Evolutionary conservation across 225 moss, liverwort and hornwort species (phyloP).

Genomic region (Neckera pumila): DNA sequence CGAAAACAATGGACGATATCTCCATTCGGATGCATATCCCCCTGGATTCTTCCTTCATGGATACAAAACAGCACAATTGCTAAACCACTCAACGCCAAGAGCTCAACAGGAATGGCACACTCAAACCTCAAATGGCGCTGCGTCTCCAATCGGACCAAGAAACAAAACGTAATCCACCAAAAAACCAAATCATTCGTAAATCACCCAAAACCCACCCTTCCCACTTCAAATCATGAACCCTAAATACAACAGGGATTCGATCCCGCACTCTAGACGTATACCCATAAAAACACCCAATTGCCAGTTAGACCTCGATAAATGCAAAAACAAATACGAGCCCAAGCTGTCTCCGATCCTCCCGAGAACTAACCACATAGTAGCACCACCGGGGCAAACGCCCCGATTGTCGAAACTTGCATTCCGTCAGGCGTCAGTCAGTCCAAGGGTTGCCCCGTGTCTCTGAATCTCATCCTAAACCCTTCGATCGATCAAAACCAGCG

Average conservation of each 20-base stretch:
- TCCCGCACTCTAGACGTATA: background rate
- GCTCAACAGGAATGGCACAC: background rate
- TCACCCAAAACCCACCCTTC: background rate
- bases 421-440: background rate
- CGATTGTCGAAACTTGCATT: constrained; percentile 81
- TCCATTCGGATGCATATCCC: background rate
- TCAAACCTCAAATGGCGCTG: background rate
- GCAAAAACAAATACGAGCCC: background rate
- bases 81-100: background rate
- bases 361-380: constrained; percentile 59
- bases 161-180: background rate
- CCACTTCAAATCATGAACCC: background rate
- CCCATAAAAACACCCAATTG: background rate
- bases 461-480: constrained; percentile 38
- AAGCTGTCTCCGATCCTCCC: background rate
- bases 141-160: background rate
- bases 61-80: background rate
- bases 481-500: background rate
- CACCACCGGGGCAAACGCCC: constrained; percentile 84
- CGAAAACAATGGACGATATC: background rate
- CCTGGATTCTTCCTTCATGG: background rate
- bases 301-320: background rate
- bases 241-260: background rate
- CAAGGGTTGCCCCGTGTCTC: constrained; percentile 17
- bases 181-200: background rate